A percentile compares a stretch with the other conserved stretches of the same genome.
Conservation (phyloP, 2,329 filamentous ascomycete species). For the Kalaharituber pfeilii region DNA sequence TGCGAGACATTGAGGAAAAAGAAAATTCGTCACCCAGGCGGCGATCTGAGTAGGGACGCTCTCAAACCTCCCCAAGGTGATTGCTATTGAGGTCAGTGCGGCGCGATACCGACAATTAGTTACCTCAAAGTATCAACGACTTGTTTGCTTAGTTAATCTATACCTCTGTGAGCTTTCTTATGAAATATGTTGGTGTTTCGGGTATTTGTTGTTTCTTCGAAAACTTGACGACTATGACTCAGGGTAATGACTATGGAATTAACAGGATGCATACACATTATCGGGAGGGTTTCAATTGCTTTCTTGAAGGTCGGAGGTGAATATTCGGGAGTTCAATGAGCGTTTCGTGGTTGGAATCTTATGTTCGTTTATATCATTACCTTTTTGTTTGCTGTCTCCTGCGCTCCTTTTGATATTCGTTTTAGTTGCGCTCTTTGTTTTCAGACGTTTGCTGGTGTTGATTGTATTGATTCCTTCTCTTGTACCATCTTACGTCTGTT, state of each 20-base stretch:
- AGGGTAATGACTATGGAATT: neutral
- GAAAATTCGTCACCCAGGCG: slow-evolving; percentile 1
- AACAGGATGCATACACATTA: neutral
- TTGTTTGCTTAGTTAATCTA: slow-evolving; percentile 2
- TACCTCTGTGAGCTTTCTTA: neutral
- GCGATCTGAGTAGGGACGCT: no score
- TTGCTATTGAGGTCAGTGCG: no score
- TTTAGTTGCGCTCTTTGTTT: no score
- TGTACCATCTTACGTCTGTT: slow-evolving; percentile 1
- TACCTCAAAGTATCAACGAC: neutral
- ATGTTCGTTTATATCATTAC: slow-evolving; percentile 9
- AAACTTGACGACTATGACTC: neutral
- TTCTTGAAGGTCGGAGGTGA: slow-evolving; percentile 6
- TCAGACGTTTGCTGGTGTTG: no score
- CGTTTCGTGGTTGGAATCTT: slow-evolving; percentile 7
- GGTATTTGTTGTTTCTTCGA: neutral
- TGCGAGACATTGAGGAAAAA: slow-evolving; percentile 14
- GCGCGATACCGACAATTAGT: slow-evolving; percentile 12
- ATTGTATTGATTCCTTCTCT: no score
- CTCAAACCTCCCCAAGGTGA: no score
- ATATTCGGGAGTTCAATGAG: slow-evolving; percentile 9
- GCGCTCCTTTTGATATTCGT: no score
- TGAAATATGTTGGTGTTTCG: slow-evolving; percentile 7
- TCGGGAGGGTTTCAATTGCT: neutral
- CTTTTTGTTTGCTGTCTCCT: no score